Conservation (phyloP, 2,329 filamentous ascomycete genomes). For the Lecanicillium sp. region DNA sequence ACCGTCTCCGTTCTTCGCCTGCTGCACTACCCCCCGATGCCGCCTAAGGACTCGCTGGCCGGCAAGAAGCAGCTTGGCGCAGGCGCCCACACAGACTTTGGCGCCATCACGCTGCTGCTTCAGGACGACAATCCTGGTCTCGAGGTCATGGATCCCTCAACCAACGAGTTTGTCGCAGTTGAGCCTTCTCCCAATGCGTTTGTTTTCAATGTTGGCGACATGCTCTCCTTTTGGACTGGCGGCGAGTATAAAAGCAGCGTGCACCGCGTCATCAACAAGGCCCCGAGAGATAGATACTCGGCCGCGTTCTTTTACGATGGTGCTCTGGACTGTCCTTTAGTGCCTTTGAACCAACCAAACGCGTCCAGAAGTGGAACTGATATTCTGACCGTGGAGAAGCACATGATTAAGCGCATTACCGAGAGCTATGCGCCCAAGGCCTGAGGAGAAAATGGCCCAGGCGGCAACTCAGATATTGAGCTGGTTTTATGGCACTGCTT, state of each 20-base stretch:
- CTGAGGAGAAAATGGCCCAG: no score
- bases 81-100: constrained; percentile 47
- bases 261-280: constrained; percentile 46
- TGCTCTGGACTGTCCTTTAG: no score
- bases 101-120: constrained; percentile 44
- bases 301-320: constrained; percentile 48
- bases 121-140: constrained; percentile 42
- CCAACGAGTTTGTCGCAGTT: constrained; percentile 19
- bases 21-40: neutral
- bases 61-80: neutral
- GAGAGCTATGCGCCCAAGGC: no score
- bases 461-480: no score
- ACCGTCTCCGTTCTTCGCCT: neutral
- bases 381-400: no score
- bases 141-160: constrained; percentile 36
- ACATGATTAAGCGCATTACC: no score
- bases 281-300: constrained; percentile 40
- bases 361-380: no score
- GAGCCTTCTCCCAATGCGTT: constrained; percentile 36
- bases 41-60: neutral
- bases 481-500: no score
- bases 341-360: no score
- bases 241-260: constrained; percentile 41
- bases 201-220: constrained; percentile 42
- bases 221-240: constrained; percentile 41